phyloP scores from a whole-genome alignment of 1,139 yeast genomes.

The Tardiomyces depauwii region DNA sequence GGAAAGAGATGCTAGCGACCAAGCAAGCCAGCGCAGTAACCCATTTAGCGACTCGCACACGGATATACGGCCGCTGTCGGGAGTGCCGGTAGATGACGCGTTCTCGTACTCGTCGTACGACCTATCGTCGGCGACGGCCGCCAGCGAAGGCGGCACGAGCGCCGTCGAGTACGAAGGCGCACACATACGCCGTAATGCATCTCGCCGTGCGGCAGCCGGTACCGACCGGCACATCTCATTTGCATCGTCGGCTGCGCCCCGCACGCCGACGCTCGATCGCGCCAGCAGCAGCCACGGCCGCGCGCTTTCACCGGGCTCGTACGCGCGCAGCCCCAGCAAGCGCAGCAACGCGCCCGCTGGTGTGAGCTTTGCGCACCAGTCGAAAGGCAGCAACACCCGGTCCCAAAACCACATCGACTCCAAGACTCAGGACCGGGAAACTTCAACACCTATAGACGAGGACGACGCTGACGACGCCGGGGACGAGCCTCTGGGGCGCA shows the following conservation, averaged over 20 bases:
- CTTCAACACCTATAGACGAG: too few species aligned
- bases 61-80: slow-evolving; percentile 13
- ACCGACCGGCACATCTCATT: not conserved
- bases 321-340: not conserved
- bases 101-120: slow-evolving; percentile 12
- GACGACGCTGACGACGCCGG: not conserved
- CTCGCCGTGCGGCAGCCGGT: not conserved
- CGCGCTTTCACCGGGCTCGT: not conserved
- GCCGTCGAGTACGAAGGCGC: not conserved
- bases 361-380: not conserved
- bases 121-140: slow-evolving; percentile 2
- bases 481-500: slow-evolving; percentile 10
- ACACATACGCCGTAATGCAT: not conserved
- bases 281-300: not conserved
- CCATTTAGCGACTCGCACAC: not conserved
- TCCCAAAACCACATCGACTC: not conserved
- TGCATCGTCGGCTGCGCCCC: not conserved
- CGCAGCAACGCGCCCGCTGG: not conserved
- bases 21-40: too few species aligned
- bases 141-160: not conserved
- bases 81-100: slow-evolving; percentile 17
- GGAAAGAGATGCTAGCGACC: too few species aligned
- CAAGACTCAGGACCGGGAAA: not conserved
- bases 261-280: not conserved
- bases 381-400: not conserved